These are phyloP conservation scores for Cordyceps javanica DNA, from an alignment of 2,329 filamentous ascomycete genomes.

Conservation along the genomic window DNA sequence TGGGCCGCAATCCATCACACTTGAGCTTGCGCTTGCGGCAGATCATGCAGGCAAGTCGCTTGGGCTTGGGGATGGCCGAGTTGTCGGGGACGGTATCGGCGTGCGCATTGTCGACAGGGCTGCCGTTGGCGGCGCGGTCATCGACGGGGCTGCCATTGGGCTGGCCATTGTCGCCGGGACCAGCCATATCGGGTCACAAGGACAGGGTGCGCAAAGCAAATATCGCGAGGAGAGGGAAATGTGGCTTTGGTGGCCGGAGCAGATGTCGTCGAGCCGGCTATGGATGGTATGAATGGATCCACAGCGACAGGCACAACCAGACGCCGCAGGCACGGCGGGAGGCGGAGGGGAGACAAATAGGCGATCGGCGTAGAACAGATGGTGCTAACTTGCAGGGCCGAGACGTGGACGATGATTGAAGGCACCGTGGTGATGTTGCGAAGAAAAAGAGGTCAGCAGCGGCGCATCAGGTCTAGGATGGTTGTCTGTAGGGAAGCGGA, in stretches of 20 bases:
- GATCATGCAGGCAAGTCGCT: slow-evolving; percentile 90
- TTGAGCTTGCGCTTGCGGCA: slow-evolving; percentile 88
- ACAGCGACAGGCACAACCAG: background rate
- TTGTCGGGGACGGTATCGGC: slow-evolving; percentile 44
- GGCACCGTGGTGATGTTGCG: background rate
- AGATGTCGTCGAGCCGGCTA: slow-evolving; percentile 10
- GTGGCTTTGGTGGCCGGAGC: background rate
- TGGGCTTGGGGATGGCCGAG: slow-evolving; percentile 64
- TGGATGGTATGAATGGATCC: background rate
- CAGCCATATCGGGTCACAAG: slow-evolving; percentile 23
- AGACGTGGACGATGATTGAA: background rate
- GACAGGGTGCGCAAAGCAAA: background rate
- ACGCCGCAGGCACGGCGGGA: background rate
- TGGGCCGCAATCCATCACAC: slow-evolving; percentile 79
- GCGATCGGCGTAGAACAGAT: background rate
- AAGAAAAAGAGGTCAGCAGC: background rate
- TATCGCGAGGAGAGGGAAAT: background rate
- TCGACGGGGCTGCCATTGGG: slow-evolving; percentile 24
- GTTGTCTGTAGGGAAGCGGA: slow-evolving; percentile 5
- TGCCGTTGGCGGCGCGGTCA: slow-evolving; percentile 13
- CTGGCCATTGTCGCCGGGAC: slow-evolving; percentile 29
- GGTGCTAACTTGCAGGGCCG: background rate
- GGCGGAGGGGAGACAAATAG: background rate
- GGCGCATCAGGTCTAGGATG: background rate
- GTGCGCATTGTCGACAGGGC: slow-evolving; percentile 28